Evolutionary conservation across 805 yeast genomes (phyloP).

Genomic region (Brettanomyces naardenensis): DNA sequence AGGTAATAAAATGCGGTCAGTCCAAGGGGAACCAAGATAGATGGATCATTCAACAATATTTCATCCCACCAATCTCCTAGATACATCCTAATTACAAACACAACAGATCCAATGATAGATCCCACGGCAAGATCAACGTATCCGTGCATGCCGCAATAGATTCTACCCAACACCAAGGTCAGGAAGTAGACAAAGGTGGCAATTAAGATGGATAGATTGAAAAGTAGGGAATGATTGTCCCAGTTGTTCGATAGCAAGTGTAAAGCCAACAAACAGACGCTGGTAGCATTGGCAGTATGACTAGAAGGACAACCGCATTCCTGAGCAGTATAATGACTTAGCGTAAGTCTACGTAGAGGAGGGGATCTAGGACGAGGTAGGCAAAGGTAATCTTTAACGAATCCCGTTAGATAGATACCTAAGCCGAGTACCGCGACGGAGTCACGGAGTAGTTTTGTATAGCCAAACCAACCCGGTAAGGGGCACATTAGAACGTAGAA

Average conservation of each 20-base stretch:
- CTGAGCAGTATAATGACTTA: slow-evolving; percentile 82
- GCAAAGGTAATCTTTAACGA: slow-evolving; percentile 76
- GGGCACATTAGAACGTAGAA: slow-evolving; percentile 90
- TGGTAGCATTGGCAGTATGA: slow-evolving; percentile 91
- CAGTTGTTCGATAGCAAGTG: slow-evolving; percentile 13
- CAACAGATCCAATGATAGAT: slow-evolving; percentile 46
- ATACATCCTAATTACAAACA: slow-evolving; percentile 39
- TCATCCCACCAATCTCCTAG: slow-evolving; percentile 38
- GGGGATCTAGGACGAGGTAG: slow-evolving; percentile 91
- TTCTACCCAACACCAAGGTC: slow-evolving; percentile 68
- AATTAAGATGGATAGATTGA: slow-evolving; percentile 8
- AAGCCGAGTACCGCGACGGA: slow-evolving; percentile 52
- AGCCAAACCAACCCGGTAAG: slow-evolving; percentile 75
- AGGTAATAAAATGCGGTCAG: slow-evolving; percentile 32
- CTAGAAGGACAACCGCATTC: slow-evolving; percentile 95
- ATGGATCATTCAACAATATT: slow-evolving; percentile 18
- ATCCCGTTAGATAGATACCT: slow-evolving; percentile 68
- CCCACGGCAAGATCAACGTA: slow-evolving; percentile 70
- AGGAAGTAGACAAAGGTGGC: slow-evolving; percentile 41
- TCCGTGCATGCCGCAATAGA: slow-evolving; percentile 98
- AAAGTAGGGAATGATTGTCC: slow-evolving; percentile 9
- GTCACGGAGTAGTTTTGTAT: slow-evolving; percentile 49
- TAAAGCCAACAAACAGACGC: slow-evolving; percentile 51
- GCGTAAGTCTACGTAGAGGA: slow-evolving; percentile 81
- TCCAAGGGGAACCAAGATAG: slow-evolving; percentile 26